Percentiles rank a stretch among this genome's conserved stretches.
Evolutionary conservation across 108 stramenopile genomes (phyloP).

Genomic region (Fragilariopsis cylindrus): DNA sequence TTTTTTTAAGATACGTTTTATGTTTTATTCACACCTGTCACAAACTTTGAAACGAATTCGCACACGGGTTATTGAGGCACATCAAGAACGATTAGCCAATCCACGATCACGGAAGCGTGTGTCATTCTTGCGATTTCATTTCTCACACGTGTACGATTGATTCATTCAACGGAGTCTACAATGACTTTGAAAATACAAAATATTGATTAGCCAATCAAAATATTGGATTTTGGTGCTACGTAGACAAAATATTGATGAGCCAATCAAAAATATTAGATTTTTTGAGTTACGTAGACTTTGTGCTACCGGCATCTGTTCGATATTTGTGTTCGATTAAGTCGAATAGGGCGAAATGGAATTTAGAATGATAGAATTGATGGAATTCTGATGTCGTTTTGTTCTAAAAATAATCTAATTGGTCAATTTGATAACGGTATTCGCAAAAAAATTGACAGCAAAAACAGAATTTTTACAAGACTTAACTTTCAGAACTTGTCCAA

Average conservation of each 20-base stretch:
- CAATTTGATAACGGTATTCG: neutral
- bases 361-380: slow-evolving; percentile 1
- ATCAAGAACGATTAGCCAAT: too few species aligned
- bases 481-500: too few species aligned
- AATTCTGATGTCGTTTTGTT: neutral
- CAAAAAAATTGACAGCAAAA: slow-evolving; percentile 1
- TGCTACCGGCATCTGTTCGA: neutral
- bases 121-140: too few species aligned
- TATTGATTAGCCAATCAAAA: slow-evolving; percentile 4
- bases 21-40: too few species aligned
- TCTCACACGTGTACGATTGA: too few species aligned
- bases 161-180: too few species aligned
- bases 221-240: neutral
- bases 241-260: neutral
- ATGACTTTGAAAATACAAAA: slow-evolving; percentile 10
- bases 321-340: neutral
- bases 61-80: too few species aligned
- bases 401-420: neutral
- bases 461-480: slow-evolving; percentile 8
- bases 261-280: slow-evolving; percentile 2
- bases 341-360: neutral
- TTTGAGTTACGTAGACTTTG: slow-evolving; percentile 1
- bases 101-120: too few species aligned
- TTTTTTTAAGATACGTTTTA: too few species aligned
- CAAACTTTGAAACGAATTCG: too few species aligned